A percentile compares a stretch with the other conserved stretches of the same genome.
These are phyloP conservation scores for Fremontodendron californicum DNA, from an alignment of 345 rosid species.

Conservation along the genomic window DNA sequence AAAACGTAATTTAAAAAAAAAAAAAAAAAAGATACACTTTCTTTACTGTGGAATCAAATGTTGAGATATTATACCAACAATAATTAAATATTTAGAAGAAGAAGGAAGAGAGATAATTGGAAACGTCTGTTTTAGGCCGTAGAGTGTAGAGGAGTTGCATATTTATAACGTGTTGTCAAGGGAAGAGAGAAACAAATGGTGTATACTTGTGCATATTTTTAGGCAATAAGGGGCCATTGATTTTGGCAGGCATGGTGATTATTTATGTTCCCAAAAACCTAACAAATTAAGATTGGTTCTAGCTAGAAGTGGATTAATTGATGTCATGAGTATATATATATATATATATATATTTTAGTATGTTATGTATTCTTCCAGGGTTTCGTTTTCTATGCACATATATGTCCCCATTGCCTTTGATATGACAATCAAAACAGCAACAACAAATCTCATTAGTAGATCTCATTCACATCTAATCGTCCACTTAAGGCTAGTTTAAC, in stretches of 20 bases:
- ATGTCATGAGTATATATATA: neutral
- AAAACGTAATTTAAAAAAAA: too few relatives aligned
- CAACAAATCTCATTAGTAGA: slow-evolving; percentile 21
- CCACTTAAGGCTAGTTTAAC: too few relatives aligned
- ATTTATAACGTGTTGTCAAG: neutral
- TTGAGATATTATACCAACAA: too few relatives aligned
- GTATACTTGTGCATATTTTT: neutral
- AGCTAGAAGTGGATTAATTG: neutral
- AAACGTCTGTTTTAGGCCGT: too few relatives aligned
- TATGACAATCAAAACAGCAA: slow-evolving; percentile 19
- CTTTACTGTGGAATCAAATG: neutral
- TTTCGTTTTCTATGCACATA: neutral
- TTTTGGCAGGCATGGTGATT: neutral
- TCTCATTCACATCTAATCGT: slow-evolving; percentile 22
- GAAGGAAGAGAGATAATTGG: too few relatives aligned
- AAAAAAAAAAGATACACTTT: too few relatives aligned
- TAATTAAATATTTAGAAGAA: neutral
- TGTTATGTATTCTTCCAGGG: slow-evolving; percentile 1
- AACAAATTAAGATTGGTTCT: neutral
- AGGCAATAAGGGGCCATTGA: neutral
- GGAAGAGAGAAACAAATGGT: neutral
- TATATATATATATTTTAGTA: neutral
- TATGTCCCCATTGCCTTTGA: neutral
- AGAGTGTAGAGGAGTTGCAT: neutral
- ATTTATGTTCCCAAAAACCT: slow-evolving; percentile 19